Evolutionary conservation across 805 yeast genomes (phyloP).

Genomic region (Wickerhamomyces pijperi): DNA sequence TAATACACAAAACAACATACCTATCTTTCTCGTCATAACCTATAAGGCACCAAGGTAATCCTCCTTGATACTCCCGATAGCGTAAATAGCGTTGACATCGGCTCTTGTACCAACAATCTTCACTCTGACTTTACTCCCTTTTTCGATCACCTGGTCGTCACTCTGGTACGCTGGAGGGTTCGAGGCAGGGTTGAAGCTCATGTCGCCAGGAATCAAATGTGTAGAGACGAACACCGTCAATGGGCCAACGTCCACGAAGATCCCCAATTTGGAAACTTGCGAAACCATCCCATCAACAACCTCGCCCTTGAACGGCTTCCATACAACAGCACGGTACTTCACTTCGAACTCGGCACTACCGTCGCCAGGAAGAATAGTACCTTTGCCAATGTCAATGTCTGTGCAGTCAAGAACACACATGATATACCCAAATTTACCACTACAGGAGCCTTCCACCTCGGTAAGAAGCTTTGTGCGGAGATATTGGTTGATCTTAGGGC

Average conservation of each 20-base stretch:
- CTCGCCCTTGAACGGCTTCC: constrained; percentile 98
- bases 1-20: constrained; percentile 1
- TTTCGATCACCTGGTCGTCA: constrained; percentile 89
- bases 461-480: constrained; percentile 80
- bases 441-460: constrained; percentile 97
- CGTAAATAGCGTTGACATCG: constrained; percentile 94
- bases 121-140: constrained; percentile 86
- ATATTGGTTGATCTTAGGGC: constrained; percentile 94
- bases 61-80: constrained; percentile 95
- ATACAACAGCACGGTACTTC: constrained; percentile 90
- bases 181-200: constrained; percentile 88
- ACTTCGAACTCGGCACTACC: constrained; percentile 97
- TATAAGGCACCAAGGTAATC: constrained; percentile 85
- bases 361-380: constrained; percentile 78
- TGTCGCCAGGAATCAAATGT: constrained; percentile 87
- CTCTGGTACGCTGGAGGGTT: constrained; percentile 98
- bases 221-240: constrained; percentile 89
- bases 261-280: constrained; percentile 88
- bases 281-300: constrained; percentile 96
- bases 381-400: constrained; percentile 91
- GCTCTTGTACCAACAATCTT: constrained; percentile 96
- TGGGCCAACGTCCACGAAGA: constrained; percentile 97
- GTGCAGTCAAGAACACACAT: constrained; percentile 92
- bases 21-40: background rate
- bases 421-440: constrained; percentile 97